These are phyloP conservation scores for Strigomonas culicis DNA, from an alignment of 208 protist species.

Conservation along the genomic window DNA sequence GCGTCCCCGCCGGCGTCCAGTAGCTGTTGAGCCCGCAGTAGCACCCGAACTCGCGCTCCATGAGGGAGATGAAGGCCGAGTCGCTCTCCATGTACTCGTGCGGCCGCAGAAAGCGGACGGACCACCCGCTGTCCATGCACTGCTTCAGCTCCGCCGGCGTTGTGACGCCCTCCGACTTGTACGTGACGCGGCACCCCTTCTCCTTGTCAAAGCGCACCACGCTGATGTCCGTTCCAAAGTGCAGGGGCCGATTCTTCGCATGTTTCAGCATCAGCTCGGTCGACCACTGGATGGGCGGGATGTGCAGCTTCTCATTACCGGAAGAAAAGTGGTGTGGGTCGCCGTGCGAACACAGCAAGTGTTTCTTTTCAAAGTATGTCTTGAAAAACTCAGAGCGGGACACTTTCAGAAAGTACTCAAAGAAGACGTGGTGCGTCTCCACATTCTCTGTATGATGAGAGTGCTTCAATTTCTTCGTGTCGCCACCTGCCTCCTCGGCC, in stretches of 20 bases:
- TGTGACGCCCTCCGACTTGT: slow-evolving; percentile 22
- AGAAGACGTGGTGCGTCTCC: slow-evolving; percentile 22
- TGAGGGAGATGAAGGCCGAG: slow-evolving; percentile 53
- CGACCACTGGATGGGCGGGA: slow-evolving; percentile 49
- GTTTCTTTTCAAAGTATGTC: slow-evolving; percentile 78
- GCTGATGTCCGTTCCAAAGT: slow-evolving; percentile 43
- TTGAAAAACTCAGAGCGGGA: slow-evolving; percentile 60
- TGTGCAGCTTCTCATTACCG: slow-evolving; percentile 15
- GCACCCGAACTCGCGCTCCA: slow-evolving; percentile 87
- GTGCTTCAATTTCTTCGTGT: background rate
- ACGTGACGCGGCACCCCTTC: slow-evolving; percentile 26
- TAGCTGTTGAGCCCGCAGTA: slow-evolving; percentile 93
- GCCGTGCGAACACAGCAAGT: slow-evolving; percentile 39
- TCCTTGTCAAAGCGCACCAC: slow-evolving; percentile 62
- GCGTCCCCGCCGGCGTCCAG: slow-evolving; percentile 87
- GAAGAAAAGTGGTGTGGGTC: slow-evolving; percentile 29
- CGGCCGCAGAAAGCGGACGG: slow-evolving; percentile 78
- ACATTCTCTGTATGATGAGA: background rate
- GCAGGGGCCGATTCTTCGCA: slow-evolving; percentile 20
- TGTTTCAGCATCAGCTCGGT: slow-evolving; percentile 46
- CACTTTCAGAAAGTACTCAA: slow-evolving; percentile 48
- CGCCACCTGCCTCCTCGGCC: background rate
- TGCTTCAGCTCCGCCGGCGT: slow-evolving; percentile 27
- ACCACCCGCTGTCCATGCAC: slow-evolving; percentile 76
- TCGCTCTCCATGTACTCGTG: slow-evolving; percentile 65